A percentile compares a stretch with the other conserved stretches of the same genome.
Conservation (phyloP, 2,329 filamentous ascomycete genomes). For the Cordyceps javanica region DNA sequence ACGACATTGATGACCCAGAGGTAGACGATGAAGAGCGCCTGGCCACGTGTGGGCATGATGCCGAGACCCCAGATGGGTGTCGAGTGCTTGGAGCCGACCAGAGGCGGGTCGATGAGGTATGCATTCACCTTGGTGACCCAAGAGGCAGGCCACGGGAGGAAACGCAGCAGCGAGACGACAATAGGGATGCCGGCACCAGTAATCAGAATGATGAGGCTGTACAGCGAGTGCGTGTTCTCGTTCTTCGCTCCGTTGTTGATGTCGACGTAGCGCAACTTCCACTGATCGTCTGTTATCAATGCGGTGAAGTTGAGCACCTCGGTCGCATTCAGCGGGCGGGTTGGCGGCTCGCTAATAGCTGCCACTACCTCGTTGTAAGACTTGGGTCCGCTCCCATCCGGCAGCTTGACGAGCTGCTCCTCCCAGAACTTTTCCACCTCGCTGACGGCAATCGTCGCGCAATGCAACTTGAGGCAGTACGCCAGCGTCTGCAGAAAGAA, state of each 20-base stretch:
- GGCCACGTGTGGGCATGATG: constrained; percentile 24
- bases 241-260: constrained; percentile 1
- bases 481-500: constrained; percentile 17
- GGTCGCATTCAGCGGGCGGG: neutral
- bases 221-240: constrained; percentile 17
- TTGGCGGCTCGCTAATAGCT: constrained; percentile 10
- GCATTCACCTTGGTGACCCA: constrained; percentile 17
- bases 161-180: constrained; percentile 23
- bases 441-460: constrained; percentile 2
- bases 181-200: constrained; percentile 22
- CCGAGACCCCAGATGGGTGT: constrained; percentile 17
- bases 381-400: constrained; percentile 6
- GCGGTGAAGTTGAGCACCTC: constrained; percentile 15
- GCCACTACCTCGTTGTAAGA: constrained; percentile 13
- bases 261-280: constrained; percentile 3
- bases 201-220: constrained; percentile 21
- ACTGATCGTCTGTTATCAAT: constrained; percentile 10
- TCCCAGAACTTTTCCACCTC: constrained; percentile 16
- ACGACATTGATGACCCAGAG: constrained; percentile 33
- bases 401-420: constrained; percentile 13
- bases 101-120: constrained; percentile 20
- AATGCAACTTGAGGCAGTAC: constrained; percentile 16
- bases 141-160: constrained; percentile 20
- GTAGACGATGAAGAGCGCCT: constrained; percentile 36
- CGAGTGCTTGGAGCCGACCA: constrained; percentile 18